These are phyloP conservation scores for Mortierella sp. DNA, from an alignment of 371 early-diverging fungal genomes.

Conservation along the genomic window DNA sequence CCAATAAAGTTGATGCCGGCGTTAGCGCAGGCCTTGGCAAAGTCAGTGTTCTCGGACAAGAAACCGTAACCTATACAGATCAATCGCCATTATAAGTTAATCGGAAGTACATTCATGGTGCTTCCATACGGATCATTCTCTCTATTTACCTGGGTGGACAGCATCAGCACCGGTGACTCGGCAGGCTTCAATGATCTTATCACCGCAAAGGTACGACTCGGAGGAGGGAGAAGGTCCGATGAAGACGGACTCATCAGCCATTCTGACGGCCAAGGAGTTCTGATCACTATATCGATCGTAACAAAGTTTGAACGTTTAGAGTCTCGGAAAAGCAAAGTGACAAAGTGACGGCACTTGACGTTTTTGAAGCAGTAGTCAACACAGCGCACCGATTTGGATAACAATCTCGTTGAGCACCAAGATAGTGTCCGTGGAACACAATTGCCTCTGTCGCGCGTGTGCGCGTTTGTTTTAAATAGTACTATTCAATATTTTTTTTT, in stretches of 20 bases:
- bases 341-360: conserved; percentile 2
- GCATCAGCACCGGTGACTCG: conserved; percentile 79
- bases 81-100: too few species aligned
- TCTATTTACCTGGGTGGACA: conserved; percentile 75
- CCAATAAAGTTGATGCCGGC: conserved; percentile 83
- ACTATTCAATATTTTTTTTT: background rate
- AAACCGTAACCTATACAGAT: conserved; percentile 80
- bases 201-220: conserved; percentile 78
- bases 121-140: background rate
- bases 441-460: background rate
- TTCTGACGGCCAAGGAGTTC: conserved; percentile 82
- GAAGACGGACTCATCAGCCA: conserved; percentile 86
- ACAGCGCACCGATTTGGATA: background rate
- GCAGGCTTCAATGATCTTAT: conserved; percentile 72
- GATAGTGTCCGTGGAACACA: too few species aligned
- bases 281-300: conserved; percentile 75
- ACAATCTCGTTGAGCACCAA: background rate
- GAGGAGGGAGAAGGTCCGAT: conserved; percentile 80
- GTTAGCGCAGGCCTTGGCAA: conserved; percentile 73
- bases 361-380: too few species aligned
- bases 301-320: background rate
- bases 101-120: too few species aligned
- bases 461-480: background rate
- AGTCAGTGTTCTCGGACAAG: conserved; percentile 86
- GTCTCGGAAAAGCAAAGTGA: background rate